A percentile compares a stretch with the other conserved stretches of the same genome.
Evolutionary conservation across 805 yeast species (phyloP).

Genomic region (Yamadazyma philogaea): DNA sequence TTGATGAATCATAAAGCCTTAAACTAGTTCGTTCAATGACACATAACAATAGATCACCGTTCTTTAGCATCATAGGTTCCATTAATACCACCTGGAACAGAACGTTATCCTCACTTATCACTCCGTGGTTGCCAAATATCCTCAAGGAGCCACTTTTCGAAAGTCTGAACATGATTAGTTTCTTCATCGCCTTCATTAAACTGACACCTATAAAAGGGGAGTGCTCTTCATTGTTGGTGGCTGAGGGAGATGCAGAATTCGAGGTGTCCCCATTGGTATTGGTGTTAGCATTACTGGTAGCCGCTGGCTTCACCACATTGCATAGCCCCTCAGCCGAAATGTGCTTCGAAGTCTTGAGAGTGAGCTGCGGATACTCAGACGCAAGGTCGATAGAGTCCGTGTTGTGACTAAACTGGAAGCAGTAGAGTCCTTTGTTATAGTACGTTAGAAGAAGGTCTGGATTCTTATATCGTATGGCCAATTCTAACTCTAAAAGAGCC

Average conservation of each 20-base stretch:
- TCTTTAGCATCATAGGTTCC: slow-evolving; percentile 37
- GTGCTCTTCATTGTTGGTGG: slow-evolving; percentile 15
- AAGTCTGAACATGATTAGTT: slow-evolving; percentile 31
- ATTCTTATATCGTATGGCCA: slow-evolving; percentile 31
- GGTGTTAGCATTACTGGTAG: neutral
- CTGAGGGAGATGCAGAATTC: slow-evolving; percentile 2
- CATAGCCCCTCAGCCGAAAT: slow-evolving; percentile 26
- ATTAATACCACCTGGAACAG: slow-evolving; percentile 23
- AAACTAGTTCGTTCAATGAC: slow-evolving; percentile 23
- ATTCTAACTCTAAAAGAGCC: slow-evolving; percentile 38
- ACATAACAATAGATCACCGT: slow-evolving; percentile 38
- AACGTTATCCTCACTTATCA: slow-evolving; percentile 10
- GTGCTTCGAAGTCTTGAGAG: slow-evolving; percentile 20
- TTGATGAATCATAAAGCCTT: slow-evolving; percentile 25
- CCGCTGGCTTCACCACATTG: slow-evolving; percentile 25
- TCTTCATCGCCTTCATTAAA: slow-evolving; percentile 40
- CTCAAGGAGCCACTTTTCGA: slow-evolving; percentile 23
- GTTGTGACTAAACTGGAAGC: slow-evolving; percentile 31
- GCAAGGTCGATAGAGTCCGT: slow-evolving; percentile 15
- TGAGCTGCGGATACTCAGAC: slow-evolving; percentile 23
- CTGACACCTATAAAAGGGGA: slow-evolving; percentile 34
- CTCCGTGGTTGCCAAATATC: slow-evolving; percentile 39
- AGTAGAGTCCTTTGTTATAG: slow-evolving; percentile 38
- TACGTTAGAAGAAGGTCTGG: slow-evolving; percentile 40
- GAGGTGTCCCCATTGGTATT: neutral